Conservation (phyloP, 2,329 filamentous ascomycete genomes). For the Aspergillus eucalypticola region DNA sequence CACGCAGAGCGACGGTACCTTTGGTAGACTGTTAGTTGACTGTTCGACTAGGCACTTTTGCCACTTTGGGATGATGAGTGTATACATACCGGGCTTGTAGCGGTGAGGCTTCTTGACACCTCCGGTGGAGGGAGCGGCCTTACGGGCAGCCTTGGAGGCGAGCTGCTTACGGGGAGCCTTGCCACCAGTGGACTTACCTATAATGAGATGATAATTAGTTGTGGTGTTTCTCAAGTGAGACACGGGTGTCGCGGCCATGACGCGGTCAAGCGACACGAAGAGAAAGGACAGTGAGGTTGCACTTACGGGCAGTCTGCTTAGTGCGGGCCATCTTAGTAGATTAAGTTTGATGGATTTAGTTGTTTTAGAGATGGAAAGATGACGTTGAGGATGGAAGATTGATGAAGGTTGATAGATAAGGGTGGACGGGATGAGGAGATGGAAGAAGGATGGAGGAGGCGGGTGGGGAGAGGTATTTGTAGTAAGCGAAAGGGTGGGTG, state of each 20-base stretch:
- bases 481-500: constrained; percentile 34
- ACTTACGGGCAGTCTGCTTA: constrained; percentile 57
- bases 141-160: constrained; percentile 98
- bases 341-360: constrained; percentile 32
- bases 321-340: constrained; percentile 51
- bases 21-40: constrained; percentile 31
- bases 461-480: constrained; percentile 47
- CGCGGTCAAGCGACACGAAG: constrained; percentile 17
- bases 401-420: constrained; percentile 24
- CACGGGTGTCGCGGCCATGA: constrained; percentile 24
- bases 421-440: constrained; percentile 32
- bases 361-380: constrained; percentile 31
- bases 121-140: constrained; percentile 94
- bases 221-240: constrained; percentile 22
- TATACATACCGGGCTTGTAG: constrained; percentile 71
- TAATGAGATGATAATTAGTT: constrained; percentile 31
- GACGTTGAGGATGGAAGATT: constrained; percentile 31
- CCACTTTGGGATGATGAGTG: background rate
- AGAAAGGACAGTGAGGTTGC: constrained; percentile 24
- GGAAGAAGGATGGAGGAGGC: constrained; percentile 39
- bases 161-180: constrained; percentile 89
- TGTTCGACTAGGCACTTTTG: constrained; percentile 1
- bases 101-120: constrained; percentile 96
- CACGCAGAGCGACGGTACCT: constrained; percentile 92
- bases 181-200: constrained; percentile 73